Evolutionary conservation across 768 basidiomycete species (phyloP), one percentile per base, ranked within the genome.

Genomic region (Pholiota microspora): DNA sequence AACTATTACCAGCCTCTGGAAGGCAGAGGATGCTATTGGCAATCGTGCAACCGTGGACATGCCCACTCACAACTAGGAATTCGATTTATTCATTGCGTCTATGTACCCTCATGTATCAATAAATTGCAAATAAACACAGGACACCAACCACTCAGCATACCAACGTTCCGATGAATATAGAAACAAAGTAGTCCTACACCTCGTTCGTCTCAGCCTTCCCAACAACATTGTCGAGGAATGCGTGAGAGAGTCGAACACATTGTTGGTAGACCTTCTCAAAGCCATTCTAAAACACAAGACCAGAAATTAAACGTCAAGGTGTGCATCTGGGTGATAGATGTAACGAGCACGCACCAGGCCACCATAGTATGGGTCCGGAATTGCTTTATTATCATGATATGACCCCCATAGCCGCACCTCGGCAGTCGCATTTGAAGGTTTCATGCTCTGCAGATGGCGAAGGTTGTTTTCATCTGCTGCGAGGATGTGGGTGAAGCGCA

Each of bases 1-100:
- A 93, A 98, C 95, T 2, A 93, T 84, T 4, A 98, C 95, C 2
- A 87, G 91, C 54, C 80, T 98, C 21, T 98, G 95, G 95, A 87
- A 85, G 63, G 82, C 89, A 7, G 93, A 92, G 64, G 91, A 93
- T 63, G 90, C 90, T 6, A 73, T 89, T 49, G 83, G 84, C 42
- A 89, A 77, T 62, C 83, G 85, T 55, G 91, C 92, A n/a, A 81
- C 90, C 3, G 89, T 92, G 13, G 79, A 86, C 60, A 94, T 94
- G 92, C 92, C 92, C 32, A 93, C 89, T 23, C 82, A 89, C 64
- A 77, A 81, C 57, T 88, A 69, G 82, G 31, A 28, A 23, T n/a
- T 24, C 23, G 34, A 21, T 10, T 15, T 46, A 49, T 53, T 38
- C 49, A 52, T 49, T 38, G 10, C 25, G 28, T 44, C 16, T 29